These are phyloP conservation scores for Leucocoprinus leucothites DNA, from an alignment of 768 basidiomycete species.

Conservation along the genomic window DNA sequence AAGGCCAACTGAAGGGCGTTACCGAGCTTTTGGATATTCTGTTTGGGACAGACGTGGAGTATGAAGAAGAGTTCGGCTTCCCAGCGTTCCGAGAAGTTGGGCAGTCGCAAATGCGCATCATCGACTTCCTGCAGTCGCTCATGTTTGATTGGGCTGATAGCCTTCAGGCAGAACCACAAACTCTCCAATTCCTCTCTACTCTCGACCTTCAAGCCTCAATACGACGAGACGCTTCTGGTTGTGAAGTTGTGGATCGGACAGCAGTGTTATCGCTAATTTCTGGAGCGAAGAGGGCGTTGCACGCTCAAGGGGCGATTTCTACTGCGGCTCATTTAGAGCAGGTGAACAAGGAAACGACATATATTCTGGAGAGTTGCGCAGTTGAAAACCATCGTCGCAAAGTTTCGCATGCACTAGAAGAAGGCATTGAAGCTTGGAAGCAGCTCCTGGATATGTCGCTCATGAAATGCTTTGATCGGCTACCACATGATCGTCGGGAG, in stretches of 20 bases:
- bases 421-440: slow-evolving; percentile 82
- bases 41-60: slow-evolving; percentile 62
- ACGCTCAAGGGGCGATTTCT: slow-evolving; percentile 64
- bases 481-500: slow-evolving; percentile 81
- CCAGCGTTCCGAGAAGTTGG: slow-evolving; percentile 69
- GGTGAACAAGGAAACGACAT: slow-evolving; percentile 64
- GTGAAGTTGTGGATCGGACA: slow-evolving; percentile 77
- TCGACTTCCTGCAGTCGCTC: slow-evolving; percentile 85
- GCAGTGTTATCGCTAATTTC: slow-evolving; percentile 71
- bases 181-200: slow-evolving; percentile 61
- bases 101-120: slow-evolving; percentile 80
- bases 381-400: slow-evolving; percentile 87
- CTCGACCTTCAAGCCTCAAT: slow-evolving; percentile 71
- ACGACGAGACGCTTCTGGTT: slow-evolving; percentile 65
- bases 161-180: slow-evolving; percentile 51
- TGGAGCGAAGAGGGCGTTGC: slow-evolving; percentile 54
- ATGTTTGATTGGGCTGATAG: slow-evolving; percentile 88
- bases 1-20: slow-evolving; percentile 70
- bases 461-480: slow-evolving; percentile 79
- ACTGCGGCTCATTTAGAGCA: slow-evolving; percentile 63
- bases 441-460: slow-evolving; percentile 81
- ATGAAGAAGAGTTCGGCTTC: slow-evolving; percentile 49
- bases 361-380: slow-evolving; percentile 80
- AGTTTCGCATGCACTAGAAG: slow-evolving; percentile 65
- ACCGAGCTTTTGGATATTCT: slow-evolving; percentile 76